Conservation (phyloP, 306 rosid genomes). For the Citrullus amarus region DNA sequence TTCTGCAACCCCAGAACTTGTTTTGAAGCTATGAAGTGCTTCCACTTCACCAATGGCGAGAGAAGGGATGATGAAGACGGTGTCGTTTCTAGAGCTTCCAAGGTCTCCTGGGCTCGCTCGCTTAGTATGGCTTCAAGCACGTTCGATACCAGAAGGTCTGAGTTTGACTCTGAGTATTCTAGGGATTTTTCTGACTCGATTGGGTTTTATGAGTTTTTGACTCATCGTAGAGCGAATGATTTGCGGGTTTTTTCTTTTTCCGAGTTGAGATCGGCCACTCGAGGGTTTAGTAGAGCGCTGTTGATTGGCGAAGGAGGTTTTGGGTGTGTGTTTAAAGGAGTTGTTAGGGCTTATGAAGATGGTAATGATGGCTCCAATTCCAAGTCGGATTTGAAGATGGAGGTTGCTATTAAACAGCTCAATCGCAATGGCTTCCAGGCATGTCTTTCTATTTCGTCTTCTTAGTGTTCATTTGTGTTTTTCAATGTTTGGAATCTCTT, state of each 20-base stretch:
- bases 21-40: conserved; percentile 52
- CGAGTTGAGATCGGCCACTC: conserved; percentile 66
- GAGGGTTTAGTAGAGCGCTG: conserved; percentile 55
- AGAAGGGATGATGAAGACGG: conserved; percentile 31
- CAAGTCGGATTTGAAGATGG: conserved; percentile 17
- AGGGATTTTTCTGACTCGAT: conserved; percentile 49
- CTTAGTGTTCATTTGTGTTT: not conserved
- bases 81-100: conserved; percentile 39
- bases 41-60: conserved; percentile 63
- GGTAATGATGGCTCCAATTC: not conserved
- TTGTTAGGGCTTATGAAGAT: conserved; percentile 14
- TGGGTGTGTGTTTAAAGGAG: conserved; percentile 71
- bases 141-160: conserved; percentile 52
- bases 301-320: conserved; percentile 93
- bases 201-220: conserved; percentile 43
- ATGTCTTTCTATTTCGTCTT: conserved; percentile 11
- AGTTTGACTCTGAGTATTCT: conserved; percentile 42
- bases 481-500: not conserved
- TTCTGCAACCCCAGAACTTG: not conserved
- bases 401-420: conserved; percentile 86
- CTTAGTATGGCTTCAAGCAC: conserved; percentile 74
- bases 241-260: conserved; percentile 61
- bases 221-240: conserved; percentile 57
- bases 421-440: conserved; percentile 94
- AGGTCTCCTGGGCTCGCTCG: conserved; percentile 87